phyloP scores from a whole-genome alignment of 768 basidiomycete species.

The Suillus discolor region DNA sequence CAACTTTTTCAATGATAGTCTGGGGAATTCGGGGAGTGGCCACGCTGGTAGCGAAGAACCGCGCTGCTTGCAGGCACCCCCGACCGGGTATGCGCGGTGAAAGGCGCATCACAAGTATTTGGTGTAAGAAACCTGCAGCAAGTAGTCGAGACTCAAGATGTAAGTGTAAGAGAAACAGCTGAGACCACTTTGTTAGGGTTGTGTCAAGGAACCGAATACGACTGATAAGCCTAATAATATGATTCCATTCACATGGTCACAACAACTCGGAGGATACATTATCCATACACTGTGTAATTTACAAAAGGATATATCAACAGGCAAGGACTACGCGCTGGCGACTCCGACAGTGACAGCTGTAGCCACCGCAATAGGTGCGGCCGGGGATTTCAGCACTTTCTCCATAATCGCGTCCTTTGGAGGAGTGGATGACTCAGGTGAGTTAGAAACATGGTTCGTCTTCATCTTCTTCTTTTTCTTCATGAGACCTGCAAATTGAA shows the following conservation, averaged over 20 bases:
- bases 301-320: background rate
- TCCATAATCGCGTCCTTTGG: slow-evolving; percentile 10
- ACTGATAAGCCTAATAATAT: background rate
- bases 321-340: slow-evolving; percentile 7
- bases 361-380: slow-evolving; percentile 16
- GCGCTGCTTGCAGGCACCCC: slow-evolving; percentile 7
- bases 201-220: background rate
- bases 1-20: slow-evolving; percentile 95
- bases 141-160: background rate
- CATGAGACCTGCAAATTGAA: slow-evolving; percentile 54
- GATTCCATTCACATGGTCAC: background rate
- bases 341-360: slow-evolving; percentile 19
- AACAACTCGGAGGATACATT: background rate
- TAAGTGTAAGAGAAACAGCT: background rate
- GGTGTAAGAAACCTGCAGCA: background rate
- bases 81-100: slow-evolving; percentile 1
- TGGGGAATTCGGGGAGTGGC: slow-evolving; percentile 55
- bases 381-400: slow-evolving; percentile 9
- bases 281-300: background rate
- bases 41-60: slow-evolving; percentile 37
- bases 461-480: slow-evolving; percentile 81
- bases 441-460: slow-evolving; percentile 26
- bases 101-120: slow-evolving; percentile 6
- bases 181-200: background rate
- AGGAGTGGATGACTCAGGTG: slow-evolving; percentile 26